phyloP scores from a whole-genome alignment of 106 monocot species.

The Dendrobium catenatum region DNA sequence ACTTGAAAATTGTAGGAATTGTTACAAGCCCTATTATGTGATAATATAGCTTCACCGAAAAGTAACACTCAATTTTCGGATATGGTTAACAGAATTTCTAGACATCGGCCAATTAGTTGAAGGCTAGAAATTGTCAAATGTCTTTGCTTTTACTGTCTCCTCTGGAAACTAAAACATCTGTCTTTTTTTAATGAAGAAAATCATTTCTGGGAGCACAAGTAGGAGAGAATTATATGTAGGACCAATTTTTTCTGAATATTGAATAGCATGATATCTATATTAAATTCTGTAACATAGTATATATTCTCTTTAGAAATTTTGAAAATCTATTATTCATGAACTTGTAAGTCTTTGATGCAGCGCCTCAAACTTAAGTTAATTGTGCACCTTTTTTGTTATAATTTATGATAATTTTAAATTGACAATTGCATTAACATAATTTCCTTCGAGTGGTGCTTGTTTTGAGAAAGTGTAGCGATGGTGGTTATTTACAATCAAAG shows the following conservation, averaged over 20 bases:
- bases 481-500: neutral
- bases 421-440: neutral
- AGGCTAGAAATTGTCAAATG: neutral
- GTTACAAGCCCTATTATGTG: neutral
- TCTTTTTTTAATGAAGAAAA: neutral
- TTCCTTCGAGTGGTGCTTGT: neutral
- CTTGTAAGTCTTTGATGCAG: neutral
- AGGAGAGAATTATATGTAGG: neutral
- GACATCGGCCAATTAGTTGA: neutral
- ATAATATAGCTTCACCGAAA: neutral
- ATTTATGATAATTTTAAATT: neutral
- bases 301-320: neutral
- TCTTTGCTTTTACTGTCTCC: neutral
- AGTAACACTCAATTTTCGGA: neutral
- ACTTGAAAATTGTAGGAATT: neutral
- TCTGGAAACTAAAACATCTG: neutral
- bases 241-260: neutral
- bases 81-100: neutral
- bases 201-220: neutral
- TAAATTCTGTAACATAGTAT: neutral
- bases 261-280: neutral
- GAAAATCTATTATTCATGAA: neutral
- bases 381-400: neutral
- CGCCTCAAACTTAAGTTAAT: neutral
- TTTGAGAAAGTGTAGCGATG: neutral